Percentiles rank a stretch among this genome's conserved stretches.
These are phyloP conservation scores for Trichoderma harzianum DNA, from an alignment of 2,329 filamentous ascomycete genomes.

Conservation along the genomic window DNA sequence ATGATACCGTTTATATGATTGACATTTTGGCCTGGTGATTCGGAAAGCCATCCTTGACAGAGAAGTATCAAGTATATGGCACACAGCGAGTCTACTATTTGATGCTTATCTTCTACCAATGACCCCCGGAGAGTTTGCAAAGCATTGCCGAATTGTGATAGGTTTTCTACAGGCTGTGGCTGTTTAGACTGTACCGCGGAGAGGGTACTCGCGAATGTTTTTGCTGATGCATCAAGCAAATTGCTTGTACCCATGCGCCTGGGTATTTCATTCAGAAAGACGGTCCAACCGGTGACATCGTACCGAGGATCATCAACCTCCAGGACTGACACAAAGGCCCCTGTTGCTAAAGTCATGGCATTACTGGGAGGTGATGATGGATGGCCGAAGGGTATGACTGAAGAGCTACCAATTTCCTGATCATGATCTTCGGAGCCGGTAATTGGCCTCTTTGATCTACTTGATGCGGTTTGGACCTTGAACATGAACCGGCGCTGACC, in stretches of 20 bases:
- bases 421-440: not conserved
- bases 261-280: not conserved
- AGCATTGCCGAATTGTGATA: not conserved
- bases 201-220: not conserved
- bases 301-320: not conserved
- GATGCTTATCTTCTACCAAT: not conserved
- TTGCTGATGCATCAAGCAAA: not conserved
- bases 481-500: not conserved
- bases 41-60: not conserved
- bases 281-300: not conserved
- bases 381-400: not conserved
- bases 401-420: not conserved
- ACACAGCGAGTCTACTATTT: not conserved
- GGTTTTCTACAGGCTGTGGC: not conserved
- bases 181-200: not conserved
- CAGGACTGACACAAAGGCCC: not conserved
- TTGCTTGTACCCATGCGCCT: not conserved
- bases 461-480: not conserved
- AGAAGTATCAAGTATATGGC: not conserved
- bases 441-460: not conserved
- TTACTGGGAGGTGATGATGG: not conserved
- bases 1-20: not conserved
- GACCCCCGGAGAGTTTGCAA: not conserved
- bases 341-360: not conserved
- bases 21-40: not conserved